Evolutionary conservation across 169 alveolate genomes (phyloP), one percentile per base, ranked within the genome.

Genomic region (Toxoplasma gondii): DNA sequence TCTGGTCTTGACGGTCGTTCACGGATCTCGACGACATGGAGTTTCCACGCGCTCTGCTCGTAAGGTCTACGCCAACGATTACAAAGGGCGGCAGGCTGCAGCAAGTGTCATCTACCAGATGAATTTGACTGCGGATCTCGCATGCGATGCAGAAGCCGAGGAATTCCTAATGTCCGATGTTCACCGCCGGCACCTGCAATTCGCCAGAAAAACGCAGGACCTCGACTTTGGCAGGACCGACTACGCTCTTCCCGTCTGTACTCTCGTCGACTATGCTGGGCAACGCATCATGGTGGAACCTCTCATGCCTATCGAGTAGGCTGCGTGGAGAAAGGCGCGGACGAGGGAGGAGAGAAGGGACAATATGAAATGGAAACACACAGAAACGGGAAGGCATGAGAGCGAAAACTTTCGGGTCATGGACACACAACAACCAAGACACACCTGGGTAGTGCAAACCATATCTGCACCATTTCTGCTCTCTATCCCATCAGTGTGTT

Each of bases 41-140:
- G 41, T 93, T 83, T 86, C 90, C 38, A 38, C 93, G 69, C 82
- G 44, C 54, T 45, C 45, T 19, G 95, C 95, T 22, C 82, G 88
- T 49, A 92, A 93, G 86, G 91, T 93, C 38, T 93, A 93, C 83
- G 93, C 80, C 16, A 69, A 93, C 74, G 95, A 93, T 49, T 67
- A 81, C 86, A 93, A 93, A 81, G 95, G 95, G 83, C 54, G 95
- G 43, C 93, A 93, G 84, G 95, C 95, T 39, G 87, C 91, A 31
- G 81, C 91, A 29, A 87, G 49, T 27, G 95, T 92, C 44, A 92
- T 93, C 83, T 93, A 93, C 82, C 86, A 91, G 39, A 93, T 92
- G 64, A 49, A 74, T n/a, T 38, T 78, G 43, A 82, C 90, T 5
- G 41, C 69, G 31, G 90, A 82, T 36, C n/a, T 82, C 53, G 4